phyloP scores from a whole-genome alignment of 345 rosid genomes.

The Passiflora organensis region DNA sequence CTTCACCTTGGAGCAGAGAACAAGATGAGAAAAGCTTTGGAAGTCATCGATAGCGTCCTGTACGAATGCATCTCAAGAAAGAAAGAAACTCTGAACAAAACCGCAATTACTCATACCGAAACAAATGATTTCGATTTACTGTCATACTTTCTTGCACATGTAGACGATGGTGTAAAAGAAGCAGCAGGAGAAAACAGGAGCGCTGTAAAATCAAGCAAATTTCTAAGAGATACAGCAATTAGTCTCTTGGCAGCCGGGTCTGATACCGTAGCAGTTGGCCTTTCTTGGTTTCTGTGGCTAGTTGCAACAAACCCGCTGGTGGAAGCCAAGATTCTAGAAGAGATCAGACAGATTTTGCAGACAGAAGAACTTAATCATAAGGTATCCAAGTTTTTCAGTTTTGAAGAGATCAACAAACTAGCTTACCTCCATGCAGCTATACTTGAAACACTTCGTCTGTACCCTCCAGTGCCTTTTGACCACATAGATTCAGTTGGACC shows the following conservation, averaged over 20 bases:
- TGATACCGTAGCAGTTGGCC: neutral
- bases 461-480: conserved; percentile 15
- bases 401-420: conserved; percentile 6
- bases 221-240: conserved; percentile 4
- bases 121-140: neutral
- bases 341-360: neutral
- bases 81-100: too few species aligned
- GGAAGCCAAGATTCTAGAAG: conserved; percentile 6
- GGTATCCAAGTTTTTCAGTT: neutral
- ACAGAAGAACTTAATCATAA: neutral
- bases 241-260: conserved; percentile 4
- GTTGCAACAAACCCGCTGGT: neutral
- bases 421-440: conserved; percentile 14
- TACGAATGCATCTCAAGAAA: neutral
- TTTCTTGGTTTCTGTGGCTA: conserved; percentile 11
- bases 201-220: neutral
- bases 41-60: neutral
- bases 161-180: neutral
- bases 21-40: neutral
- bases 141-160: neutral
- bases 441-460: conserved; percentile 11
- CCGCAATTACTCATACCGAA: neutral
- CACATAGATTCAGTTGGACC: neutral
- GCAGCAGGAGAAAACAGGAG: neutral
- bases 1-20: conserved; percentile 6